Evolutionary conservation across 2,329 filamentous ascomycete genomes (phyloP).

Genomic region (Monosporascus sp.): DNA sequence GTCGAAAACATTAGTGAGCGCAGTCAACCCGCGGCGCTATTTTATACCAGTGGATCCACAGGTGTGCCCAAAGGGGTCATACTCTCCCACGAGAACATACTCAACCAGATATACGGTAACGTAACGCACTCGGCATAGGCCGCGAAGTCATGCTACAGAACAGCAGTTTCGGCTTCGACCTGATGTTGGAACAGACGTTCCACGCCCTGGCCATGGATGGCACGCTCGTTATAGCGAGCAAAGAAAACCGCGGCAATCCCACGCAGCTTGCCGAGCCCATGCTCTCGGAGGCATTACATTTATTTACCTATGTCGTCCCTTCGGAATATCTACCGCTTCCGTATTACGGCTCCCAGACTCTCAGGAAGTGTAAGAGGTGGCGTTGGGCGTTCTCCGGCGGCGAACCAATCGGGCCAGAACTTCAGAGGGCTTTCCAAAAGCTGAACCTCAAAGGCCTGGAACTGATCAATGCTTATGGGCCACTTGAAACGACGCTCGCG

Average conservation of each 20-base stretch:
- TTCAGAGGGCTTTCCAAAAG: constrained; percentile 1
- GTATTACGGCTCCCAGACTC: neutral
- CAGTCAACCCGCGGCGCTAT: constrained; percentile 5
- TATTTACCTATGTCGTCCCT: neutral
- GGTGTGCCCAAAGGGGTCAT: constrained; percentile 29
- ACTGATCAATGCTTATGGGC: constrained; percentile 23
- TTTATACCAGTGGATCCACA: constrained; percentile 19
- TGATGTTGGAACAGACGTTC: neutral
- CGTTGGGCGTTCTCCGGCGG: neutral
- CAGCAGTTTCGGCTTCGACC: neutral
- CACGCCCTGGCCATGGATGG: neutral
- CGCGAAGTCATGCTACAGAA: neutral
- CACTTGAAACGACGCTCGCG: constrained; percentile 17
- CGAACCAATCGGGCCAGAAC: neutral
- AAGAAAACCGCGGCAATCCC: neutral
- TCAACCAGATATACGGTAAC: neutral
- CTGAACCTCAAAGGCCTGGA: constrained; percentile 1
- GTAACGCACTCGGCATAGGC: neutral
- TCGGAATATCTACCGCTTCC: neutral
- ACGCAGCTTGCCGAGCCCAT: neutral
- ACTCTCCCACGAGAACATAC: neutral
- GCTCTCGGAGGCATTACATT: neutral
- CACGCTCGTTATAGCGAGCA: neutral
- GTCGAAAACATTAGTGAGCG: neutral
- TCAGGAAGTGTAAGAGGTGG: neutral